Evolutionary conservation across 2,329 filamentous ascomycete genomes (phyloP).

Genomic region (Neonectria faginata): DNA sequence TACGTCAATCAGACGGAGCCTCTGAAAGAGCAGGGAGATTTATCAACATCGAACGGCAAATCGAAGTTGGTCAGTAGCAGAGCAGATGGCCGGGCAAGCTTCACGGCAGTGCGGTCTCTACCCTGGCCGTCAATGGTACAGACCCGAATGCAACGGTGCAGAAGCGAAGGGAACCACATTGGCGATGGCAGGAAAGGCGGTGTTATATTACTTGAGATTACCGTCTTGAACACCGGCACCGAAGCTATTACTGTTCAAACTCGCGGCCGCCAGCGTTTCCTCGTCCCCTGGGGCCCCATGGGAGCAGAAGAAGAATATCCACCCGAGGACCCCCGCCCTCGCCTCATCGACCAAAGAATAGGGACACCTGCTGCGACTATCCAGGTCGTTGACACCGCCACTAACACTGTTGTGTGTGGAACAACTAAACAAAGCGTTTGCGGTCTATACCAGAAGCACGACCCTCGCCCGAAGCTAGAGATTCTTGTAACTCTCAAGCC

Average conservation of each 20-base stretch:
- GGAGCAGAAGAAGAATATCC: not conserved
- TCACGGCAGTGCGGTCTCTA: slow-evolving; percentile 11
- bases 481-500: slow-evolving; percentile 13
- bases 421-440: slow-evolving; percentile 1
- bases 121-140: slow-evolving; percentile 18
- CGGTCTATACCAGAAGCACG: slow-evolving; percentile 11
- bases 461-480: slow-evolving; percentile 19
- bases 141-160: not conserved
- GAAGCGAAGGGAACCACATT: not conserved
- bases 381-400: not conserved
- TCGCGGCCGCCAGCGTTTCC: not conserved
- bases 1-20: not conserved
- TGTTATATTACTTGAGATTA: not conserved
- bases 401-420: not conserved
- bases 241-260: not conserved
- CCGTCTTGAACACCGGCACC: not conserved
- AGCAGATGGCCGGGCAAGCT: slow-evolving; percentile 12
- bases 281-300: not conserved
- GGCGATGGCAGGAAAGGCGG: not conserved
- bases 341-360: not conserved
- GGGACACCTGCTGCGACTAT: not conserved
- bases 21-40: not conserved
- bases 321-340: not conserved
- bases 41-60: not conserved
- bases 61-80: slow-evolving; percentile 6